Evolutionary conservation across 768 basidiomycete species (phyloP), one percentile per base, ranked within the genome.

Genomic region (Lanmaoa pseudosensibilis): DNA sequence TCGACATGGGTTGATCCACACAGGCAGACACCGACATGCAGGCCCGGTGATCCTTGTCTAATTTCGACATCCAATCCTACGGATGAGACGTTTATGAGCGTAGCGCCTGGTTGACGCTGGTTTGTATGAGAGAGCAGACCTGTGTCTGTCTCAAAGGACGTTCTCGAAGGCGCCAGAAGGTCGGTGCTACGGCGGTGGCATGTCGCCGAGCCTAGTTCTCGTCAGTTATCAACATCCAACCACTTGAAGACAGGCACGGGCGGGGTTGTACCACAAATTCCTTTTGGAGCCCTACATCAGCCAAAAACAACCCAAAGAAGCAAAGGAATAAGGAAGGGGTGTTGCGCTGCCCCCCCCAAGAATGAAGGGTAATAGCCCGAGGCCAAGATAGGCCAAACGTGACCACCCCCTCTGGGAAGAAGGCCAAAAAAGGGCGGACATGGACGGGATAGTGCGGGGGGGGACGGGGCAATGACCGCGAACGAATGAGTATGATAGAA

Each of bases 401-500:
- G 54, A 41, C 38, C 41, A 1, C 33, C 39, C 46, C 16, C 33
- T 25, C 37, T 46, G 50, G 50, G 64, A 47, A 55, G 18, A 10
- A 12, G 8, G 23, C 60, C 32, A 4, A 57, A 65, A 62, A 48
- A 12, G 18, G 53, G 50, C 13, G 19, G 21, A 21, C 15, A 18
- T 2, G 21, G 53, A 32, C 21, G 57, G 49, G 32, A 55, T 25
- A 32, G 44, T 11, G 34, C 13, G 38, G 13, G 19, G 27, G n/a
- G 19, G 33, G 6, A 23, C 41, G 62, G 18, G 13, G 30, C 2
- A 53, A 50, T 47, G 34, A 9, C 38, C 44, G n/a, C 43, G 37
- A 40, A 8, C 2, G 15, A 33, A 48, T 25, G 15, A 18, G 27
- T n/a, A 32, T 30, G 50, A 12, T 10, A 21, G 30, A n/a, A n/a